phyloP scores from a whole-genome alignment of 345 rosid genomes.

The Aquilaria sinensis region DNA sequence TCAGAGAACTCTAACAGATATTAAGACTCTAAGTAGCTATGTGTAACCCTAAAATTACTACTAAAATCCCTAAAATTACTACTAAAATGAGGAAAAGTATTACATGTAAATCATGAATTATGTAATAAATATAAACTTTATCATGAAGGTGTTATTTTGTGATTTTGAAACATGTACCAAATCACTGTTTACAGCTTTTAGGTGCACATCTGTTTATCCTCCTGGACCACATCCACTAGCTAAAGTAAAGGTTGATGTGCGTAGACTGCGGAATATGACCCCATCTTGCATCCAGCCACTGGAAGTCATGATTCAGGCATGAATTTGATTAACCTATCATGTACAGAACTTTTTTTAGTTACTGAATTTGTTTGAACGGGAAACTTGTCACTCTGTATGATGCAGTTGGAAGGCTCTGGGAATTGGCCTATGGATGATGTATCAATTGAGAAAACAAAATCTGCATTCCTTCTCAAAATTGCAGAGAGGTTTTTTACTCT shows the following conservation, averaged over 20 bases:
- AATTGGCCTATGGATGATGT: constrained; percentile 90
- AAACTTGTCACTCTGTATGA: constrained; percentile 16
- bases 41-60: too few species aligned
- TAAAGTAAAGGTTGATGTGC: constrained; percentile 29
- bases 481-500: constrained; percentile 64
- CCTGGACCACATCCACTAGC: constrained; percentile 89
- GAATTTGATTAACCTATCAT: constrained; percentile 16
- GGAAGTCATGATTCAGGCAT: constrained; percentile 92
- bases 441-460: constrained; percentile 83
- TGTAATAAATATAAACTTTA: too few species aligned
- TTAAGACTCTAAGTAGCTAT: too few species aligned
- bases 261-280: constrained; percentile 38
- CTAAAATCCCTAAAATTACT: too few species aligned
- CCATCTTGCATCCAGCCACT: constrained; percentile 67
- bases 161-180: too few species aligned
- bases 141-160: too few species aligned
- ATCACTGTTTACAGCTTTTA: constrained; percentile 52
- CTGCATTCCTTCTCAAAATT: constrained; percentile 82
- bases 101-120: too few species aligned
- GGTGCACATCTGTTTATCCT: constrained; percentile 85
- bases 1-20: too few species aligned
- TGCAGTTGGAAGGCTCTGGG: constrained; percentile 95
- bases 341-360: background rate
- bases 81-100: too few species aligned
- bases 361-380: constrained; percentile 7